Base-by-base conservation (phyloP, 441 rosid species). In the Populus hybrid region DNA sequence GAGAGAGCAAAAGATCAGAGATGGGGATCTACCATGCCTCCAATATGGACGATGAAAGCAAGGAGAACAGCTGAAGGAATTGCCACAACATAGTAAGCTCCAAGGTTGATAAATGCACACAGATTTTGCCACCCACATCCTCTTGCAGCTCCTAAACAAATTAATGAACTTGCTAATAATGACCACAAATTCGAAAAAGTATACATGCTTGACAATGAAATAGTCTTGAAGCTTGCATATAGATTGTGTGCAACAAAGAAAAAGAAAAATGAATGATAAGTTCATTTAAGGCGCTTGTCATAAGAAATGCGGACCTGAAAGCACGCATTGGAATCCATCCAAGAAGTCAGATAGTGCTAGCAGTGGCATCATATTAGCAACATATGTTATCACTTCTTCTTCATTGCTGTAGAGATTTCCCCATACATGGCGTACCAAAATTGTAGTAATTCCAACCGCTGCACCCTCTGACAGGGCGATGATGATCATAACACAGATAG, bases 271-370 rank as follows among this genome's bases (percentile, higher is more conserved):
- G 57, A 46, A 14, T 46, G 57, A 46, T 14, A 46, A 14, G 6
- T 46, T 46, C 57, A 12, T 14, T 46, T 46, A 21, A 10, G 23
- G 26, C 4, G 26, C 5, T 46, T 67, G 35, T 12, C 28, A 66
- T 23, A 32, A 28, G 71, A 70, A 71, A 23, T 59, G 18, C 24
- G 10, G 36, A 88, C 88, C 87, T 79, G 87, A 84, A 46, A 88
- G 88, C 50, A 85, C 84, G 21, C 89, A 87, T 35, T 87, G 91
- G 67, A 87, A 82, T 40, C 88, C 91, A 36, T 88, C 91, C 70
- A 88, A 46, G 80, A 88, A 81, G 76, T 87, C 81, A 1, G 89
- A 88, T 7, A 84, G 70, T 34, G 90, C 84, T 11, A 88, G 82
- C 32, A 87, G 57, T 5, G 82, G 89, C 83, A 87, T 83, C 87